Conservation (phyloP, 78 protist species). For the Creolimax fragrantissima region DNA sequence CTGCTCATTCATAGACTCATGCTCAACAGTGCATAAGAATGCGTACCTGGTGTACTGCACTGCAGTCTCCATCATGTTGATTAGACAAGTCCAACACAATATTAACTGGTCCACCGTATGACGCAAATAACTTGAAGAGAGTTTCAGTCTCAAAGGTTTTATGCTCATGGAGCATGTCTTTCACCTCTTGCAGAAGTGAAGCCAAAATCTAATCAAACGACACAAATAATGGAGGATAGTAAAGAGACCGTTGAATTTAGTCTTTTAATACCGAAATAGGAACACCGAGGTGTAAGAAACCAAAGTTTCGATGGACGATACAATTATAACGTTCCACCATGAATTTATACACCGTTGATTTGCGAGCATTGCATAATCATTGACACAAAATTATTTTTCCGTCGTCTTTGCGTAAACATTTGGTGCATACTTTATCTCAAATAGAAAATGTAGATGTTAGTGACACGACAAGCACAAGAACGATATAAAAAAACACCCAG, state of each 20-base stretch:
- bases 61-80: neutral
- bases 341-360: neutral
- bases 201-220: neutral
- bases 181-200: neutral
- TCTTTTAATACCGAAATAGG: neutral
- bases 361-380: neutral
- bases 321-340: neutral
- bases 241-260: neutral
- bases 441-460: neutral
- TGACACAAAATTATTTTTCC: neutral
- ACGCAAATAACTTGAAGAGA: neutral
- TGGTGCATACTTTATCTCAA: neutral
- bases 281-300: neutral
- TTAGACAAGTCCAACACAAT: neutral
- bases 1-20: no score
- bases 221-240: neutral
- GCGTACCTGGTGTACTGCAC: neutral
- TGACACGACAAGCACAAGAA: neutral
- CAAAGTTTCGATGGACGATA: neutral
- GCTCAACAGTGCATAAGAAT: neutral
- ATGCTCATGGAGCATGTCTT: neutral
- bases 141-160: neutral
- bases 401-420: neutral
- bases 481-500: neutral
- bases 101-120: neutral